Evolutionary conservation across 2,329 filamentous ascomycete species (phyloP), one percentile per base, ranked within the genome.

Genomic region (Lasiodiplodia theobromae): DNA sequence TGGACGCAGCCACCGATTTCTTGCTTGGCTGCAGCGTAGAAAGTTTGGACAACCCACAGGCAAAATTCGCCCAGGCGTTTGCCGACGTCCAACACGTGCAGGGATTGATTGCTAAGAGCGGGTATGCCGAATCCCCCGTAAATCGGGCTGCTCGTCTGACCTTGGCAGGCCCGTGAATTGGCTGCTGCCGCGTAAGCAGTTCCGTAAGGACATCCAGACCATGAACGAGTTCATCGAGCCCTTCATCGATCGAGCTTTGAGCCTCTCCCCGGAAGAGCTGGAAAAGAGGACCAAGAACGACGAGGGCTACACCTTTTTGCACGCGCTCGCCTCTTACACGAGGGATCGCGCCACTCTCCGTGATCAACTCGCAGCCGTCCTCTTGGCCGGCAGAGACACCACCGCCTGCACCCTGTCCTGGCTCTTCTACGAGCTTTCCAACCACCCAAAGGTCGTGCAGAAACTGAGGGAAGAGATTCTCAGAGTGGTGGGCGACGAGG

Each of bases 1-100:
- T 97, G 34, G 94, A 97, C 79, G 90, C 92, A 8, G 89, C 92
- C 2, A 97, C 94, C 0, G 92, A 96, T 73, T 97, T 97, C 77
- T 82, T 97, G 34, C 87, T 97, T 2, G 94, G 94, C 3, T 84
- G 89, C 70, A 91, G 91, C 71, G 90, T 94, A 23, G 87, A 86
- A 57, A 89, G 86, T 72, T 72, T 85, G n/a, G 70, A 78, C 8
- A 87, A 87, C 68, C 87, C 85, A 3, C 85, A 83, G 63, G 87
- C 87, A 64, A 84, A 87, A 21, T 97, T 97, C 75, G 92, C 92
- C n/a, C 86, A 91, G 57, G 91, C 93, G 5, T 97, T 97, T 80
- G 88, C 86, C 74, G 89, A 92, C 72, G 92, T 94, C 4, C 93
- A 97, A 76, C 86, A 87, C 57, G 83, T 92, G 4, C 93, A 96